A percentile compares a stretch with the other conserved stretches of the same genome.
Evolutionary conservation across 176 grass and related monocot species (phyloP).

Genomic region (Juncus inflexus): DNA sequence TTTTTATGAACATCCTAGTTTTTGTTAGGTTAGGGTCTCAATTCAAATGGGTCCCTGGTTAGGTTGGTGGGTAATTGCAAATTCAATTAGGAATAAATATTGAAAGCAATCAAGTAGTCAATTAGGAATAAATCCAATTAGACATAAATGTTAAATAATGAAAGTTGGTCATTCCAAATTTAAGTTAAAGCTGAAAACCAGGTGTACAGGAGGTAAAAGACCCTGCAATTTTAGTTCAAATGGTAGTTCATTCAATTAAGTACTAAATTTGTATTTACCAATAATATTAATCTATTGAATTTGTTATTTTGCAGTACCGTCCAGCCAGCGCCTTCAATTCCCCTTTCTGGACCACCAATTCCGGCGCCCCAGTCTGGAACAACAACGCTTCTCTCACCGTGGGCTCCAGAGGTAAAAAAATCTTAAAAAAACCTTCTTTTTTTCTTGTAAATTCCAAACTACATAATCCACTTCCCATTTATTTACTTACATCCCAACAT

Average conservation of each 20-base stretch:
- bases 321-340: constrained; percentile 70
- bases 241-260: too few species aligned
- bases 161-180: too few species aligned
- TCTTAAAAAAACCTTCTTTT: neutral
- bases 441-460: neutral
- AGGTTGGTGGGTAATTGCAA: too few species aligned
- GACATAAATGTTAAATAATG: too few species aligned
- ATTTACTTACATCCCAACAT: neutral
- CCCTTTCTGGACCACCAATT: constrained; percentile 86
- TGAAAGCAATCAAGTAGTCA: too few species aligned
- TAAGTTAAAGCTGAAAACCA: too few species aligned
- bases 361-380: constrained; percentile 97
- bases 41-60: neutral
- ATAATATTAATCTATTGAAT: constrained; percentile 12
- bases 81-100: too few species aligned
- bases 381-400: constrained; percentile 83
- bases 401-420: constrained; percentile 58
- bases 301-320: constrained; percentile 42
- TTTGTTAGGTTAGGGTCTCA: neutral
- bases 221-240: too few species aligned
- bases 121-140: too few species aligned
- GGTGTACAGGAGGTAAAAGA: too few species aligned
- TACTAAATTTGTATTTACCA: neutral
- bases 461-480: neutral
- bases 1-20: neutral